Percentiles rank a stretch among this genome's conserved stretches.
Conservation (phyloP, 2,329 filamentous ascomycete species). For the Allantophomopsis cytisporea region DNA sequence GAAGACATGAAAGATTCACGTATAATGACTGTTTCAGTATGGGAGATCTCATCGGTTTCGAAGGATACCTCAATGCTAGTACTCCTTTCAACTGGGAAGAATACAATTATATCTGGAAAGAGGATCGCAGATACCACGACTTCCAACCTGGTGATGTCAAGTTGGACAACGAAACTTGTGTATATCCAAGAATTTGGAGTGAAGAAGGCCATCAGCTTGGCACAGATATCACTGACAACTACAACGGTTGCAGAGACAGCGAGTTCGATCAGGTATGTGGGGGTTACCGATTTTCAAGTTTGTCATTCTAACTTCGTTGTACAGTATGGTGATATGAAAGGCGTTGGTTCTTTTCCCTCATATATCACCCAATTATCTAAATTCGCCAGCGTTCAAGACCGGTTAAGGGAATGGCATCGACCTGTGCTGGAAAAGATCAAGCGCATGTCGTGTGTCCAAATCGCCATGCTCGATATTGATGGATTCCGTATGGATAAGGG, state of each 20-base stretch:
- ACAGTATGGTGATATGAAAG: constrained; percentile 47
- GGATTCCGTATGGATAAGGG: constrained; percentile 56
- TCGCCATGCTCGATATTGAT: constrained; percentile 47
- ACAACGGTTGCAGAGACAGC: constrained; percentile 24
- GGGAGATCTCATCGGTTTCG: constrained; percentile 47
- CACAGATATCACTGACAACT: constrained; percentile 29
- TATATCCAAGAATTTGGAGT: constrained; percentile 47
- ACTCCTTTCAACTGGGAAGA: constrained; percentile 40
- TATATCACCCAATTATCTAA: constrained; percentile 50
- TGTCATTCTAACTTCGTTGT: not conserved
- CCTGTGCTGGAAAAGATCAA: constrained; percentile 41
- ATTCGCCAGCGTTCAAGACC: constrained; percentile 53
- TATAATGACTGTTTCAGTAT: constrained; percentile 19
- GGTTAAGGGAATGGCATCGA: constrained; percentile 47
- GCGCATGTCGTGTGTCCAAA: constrained; percentile 48
- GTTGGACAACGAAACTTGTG: constrained; percentile 33
- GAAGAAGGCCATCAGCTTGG: constrained; percentile 39
- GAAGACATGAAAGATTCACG: no score
- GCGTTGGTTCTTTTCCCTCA: constrained; percentile 47
- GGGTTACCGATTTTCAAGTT: constrained; percentile 19
- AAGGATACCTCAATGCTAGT: constrained; percentile 42
- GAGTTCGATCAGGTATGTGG: constrained; percentile 41
- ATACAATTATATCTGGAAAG: constrained; percentile 44
- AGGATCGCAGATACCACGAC: constrained; percentile 40
- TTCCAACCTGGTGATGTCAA: constrained; percentile 38